These are phyloP conservation scores for Melampsora americana DNA, from an alignment of 1,284 basidiomycete species.

Conservation along the genomic window DNA sequence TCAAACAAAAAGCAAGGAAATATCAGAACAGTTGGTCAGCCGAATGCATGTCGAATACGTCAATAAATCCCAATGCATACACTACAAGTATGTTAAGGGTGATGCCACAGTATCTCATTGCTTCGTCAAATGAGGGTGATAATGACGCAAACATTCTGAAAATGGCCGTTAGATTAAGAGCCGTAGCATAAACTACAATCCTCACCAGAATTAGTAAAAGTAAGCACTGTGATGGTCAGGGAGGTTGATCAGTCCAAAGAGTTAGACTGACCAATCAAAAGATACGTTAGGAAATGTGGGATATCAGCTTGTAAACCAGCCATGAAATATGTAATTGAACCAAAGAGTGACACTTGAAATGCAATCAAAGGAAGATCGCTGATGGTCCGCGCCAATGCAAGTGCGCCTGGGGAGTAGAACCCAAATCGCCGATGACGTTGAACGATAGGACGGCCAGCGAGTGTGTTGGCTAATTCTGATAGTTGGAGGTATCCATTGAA, in stretches of 20 bases:
- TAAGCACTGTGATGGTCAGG: constrained; percentile 42
- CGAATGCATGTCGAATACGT: no score
- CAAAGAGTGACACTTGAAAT: constrained; percentile 49
- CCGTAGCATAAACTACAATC: constrained; percentile 46
- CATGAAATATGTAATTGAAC: constrained; percentile 50
- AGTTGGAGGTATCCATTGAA: constrained; percentile 51
- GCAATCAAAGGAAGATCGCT: constrained; percentile 51
- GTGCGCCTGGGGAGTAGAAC: constrained; percentile 49
- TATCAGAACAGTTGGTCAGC: background rate
- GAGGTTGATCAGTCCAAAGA: background rate
- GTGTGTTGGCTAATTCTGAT: constrained; percentile 49
- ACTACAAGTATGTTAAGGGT: constrained; percentile 51
- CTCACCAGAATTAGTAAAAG: constrained; percentile 49
- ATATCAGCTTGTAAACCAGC: constrained; percentile 48
- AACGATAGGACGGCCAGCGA: constrained; percentile 49
- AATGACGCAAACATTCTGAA: constrained; percentile 51
- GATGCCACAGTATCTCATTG: constrained; percentile 51
- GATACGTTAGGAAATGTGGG: constrained; percentile 27
- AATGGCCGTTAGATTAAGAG: constrained; percentile 49
- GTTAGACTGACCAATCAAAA: constrained; percentile 27
- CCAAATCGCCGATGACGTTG: constrained; percentile 50
- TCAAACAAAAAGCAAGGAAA: background rate
- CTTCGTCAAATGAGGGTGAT: constrained; percentile 50
- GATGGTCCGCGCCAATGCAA: constrained; percentile 49
- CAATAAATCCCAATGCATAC: constrained; percentile 26